These are phyloP conservation scores for Syzygium oleosum DNA, from an alignment of 345 rosid species.

Conservation along the genomic window DNA sequence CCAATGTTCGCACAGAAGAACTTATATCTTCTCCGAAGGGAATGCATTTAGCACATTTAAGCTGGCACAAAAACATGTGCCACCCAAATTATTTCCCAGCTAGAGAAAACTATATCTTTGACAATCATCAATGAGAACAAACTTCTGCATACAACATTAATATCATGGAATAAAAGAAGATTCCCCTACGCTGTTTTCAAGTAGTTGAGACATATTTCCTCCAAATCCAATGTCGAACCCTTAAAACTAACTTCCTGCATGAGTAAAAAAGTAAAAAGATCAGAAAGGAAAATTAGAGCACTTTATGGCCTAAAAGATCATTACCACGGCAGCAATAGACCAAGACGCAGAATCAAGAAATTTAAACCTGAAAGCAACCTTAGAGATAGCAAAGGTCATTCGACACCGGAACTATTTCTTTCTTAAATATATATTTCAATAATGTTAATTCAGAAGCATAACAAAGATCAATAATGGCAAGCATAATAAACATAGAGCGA, in stretches of 20 bases:
- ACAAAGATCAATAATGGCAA: background rate
- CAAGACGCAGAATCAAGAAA: background rate
- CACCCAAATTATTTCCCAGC: background rate
- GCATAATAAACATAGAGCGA: background rate
- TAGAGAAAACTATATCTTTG: background rate
- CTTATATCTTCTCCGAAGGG: background rate
- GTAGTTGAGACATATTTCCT: constrained; percentile 41
- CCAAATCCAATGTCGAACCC: constrained; percentile 35
- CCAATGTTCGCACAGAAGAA: background rate
- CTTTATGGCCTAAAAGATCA: background rate
- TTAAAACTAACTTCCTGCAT: constrained; percentile 44
- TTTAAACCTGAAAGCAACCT: background rate
- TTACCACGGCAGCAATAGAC: background rate
- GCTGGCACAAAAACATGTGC: background rate
- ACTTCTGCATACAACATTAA: too few species aligned
- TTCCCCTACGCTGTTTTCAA: constrained; percentile 36
- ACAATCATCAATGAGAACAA: background rate
- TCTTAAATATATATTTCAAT: background rate
- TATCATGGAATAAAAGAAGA: background rate
- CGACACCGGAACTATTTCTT: background rate
- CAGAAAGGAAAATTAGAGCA: background rate
- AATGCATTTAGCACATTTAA: background rate
- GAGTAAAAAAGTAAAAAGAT: background rate
- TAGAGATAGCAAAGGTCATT: background rate
- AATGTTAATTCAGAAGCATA: background rate